Base-by-base conservation (phyloP, 805 yeast genomes). In the Myxozyma sirexii region DNA sequence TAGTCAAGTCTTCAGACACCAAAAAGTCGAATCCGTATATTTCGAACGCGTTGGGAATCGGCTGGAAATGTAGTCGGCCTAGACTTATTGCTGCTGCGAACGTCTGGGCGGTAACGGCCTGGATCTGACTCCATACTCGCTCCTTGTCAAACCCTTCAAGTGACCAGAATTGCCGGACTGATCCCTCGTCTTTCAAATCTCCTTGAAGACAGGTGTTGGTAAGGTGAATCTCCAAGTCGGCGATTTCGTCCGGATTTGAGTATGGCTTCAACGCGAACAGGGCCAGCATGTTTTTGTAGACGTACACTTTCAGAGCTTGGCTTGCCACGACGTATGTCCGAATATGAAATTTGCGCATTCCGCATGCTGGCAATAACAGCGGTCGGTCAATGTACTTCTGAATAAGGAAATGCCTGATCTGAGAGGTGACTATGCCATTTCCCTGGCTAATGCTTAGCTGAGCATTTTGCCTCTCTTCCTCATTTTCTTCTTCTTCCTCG, bases 151-250 rank as follows among this genome's bases (percentile, higher is more conserved):
- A 38, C 13, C 65, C 58, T 1, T 43, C 62, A 1, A 84, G 56
- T 1, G 79, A 71, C 76, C 84, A 82, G 65, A 92, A 86, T 63
- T 85, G 87, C 35, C 81, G 83, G 31, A 92, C 97, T 4, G 72
- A 69, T 23, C 74, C 76, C 8, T 61, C 69, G 8, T 65, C 65
- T 4, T 73, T 70, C 35, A 73, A 76, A 4, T 77, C 80, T 17
- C 81, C 82, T 73, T 93, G 98, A 37, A 91, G 74, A 75, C 99
- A 94, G 0, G 99, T 94, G 70, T 94, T 94, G 15, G 99, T 94
- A 65, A 94, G 79, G 71, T 94, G 99, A 1, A 94, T 90, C 1
- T 77, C 78, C 73, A 90, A 79, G 35, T 79, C 76, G 0, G 71
- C 75, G 4, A 71, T 70, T n/a, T 70, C 71, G 13, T 65, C 59